Base-by-base conservation (phyloP, 1,139 yeast genomes). In the Geotrichum restrictum region DNA sequence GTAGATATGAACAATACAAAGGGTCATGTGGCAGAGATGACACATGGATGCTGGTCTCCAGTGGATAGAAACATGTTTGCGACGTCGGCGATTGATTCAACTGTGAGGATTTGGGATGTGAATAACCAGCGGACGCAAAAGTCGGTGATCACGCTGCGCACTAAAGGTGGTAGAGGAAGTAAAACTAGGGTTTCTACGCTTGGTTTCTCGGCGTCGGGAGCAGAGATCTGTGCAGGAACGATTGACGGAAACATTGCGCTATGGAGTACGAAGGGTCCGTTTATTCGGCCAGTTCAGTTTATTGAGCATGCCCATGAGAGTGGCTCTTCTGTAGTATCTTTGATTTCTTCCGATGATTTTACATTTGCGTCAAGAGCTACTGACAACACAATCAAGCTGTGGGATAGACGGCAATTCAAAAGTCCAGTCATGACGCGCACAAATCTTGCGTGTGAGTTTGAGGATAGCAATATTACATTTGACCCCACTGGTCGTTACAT, bases 51-150 rank as follows among this genome's bases (percentile, higher is more conserved):
- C n/a, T 70, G 74, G 74, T 59, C 62, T 38, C 69, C 69, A 1
- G 45, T 52, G 3, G 55, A 51, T 36, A 41, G 48, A 2, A 39
- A 54, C 7, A 56, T 45, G 22, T 71, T 70, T 53, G 62, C 63
- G 6, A 70, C 74, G 0, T 56, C 62, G 0, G 60, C 69, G 1
- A 54, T 55, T 3, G 74, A 71, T 51, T 64, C 69, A 2, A 71
- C 75, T 0, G 60, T 71, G 3, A 58, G 74, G 13, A 57, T 71
- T 13, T 71, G 74, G 74, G 72, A 70, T 52, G 58, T 58, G 4
- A 52, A 58, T 19, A 54, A 60, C 14, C 52, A 60, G 14, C 57
- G 60, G 10, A 46, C 60, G 14, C 70, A 69, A 49, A 60, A 60
- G 47, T 57, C 63, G 4, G 68, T 69, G 14, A 64, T 71, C 40